Conservation (phyloP, 2,329 filamentous ascomycete genomes). For the Lecanicillium sp. region DNA sequence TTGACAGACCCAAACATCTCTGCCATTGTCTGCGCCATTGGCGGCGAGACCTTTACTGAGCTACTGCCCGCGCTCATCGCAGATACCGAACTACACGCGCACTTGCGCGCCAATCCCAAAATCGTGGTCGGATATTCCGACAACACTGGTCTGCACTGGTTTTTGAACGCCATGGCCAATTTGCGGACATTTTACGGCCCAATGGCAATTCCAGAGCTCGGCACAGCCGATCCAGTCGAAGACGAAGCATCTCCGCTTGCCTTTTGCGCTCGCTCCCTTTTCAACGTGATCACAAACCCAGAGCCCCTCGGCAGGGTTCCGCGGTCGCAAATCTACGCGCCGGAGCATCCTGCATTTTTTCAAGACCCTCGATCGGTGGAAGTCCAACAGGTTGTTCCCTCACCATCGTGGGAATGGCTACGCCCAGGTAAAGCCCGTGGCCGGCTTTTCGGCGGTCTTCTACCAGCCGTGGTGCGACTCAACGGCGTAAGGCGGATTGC, state of each 20-base stretch:
- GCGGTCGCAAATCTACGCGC: constrained; percentile 27
- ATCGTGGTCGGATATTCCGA: constrained; percentile 38
- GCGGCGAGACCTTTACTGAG: constrained; percentile 34
- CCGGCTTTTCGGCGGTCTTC: constrained; percentile 33
- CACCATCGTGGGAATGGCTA: constrained; percentile 31
- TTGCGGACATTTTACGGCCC: constrained; percentile 40
- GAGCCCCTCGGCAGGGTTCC: constrained; percentile 27
- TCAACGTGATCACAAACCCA: constrained; percentile 25
- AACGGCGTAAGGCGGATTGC: constrained; percentile 27
- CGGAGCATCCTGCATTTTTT: constrained; percentile 20
- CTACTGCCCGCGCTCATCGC: constrained; percentile 32
- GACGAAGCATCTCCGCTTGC: constrained; percentile 24
- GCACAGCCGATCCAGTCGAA: constrained; percentile 21
- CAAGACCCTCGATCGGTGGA: constrained; percentile 19
- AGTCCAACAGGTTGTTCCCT: constrained; percentile 24
- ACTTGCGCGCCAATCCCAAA: constrained; percentile 32
- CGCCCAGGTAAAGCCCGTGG: constrained; percentile 19
- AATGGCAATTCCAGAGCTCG: constrained; percentile 33
- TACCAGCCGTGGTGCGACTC: constrained; percentile 35
- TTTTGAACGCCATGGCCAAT: constrained; percentile 30
- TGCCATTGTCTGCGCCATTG: constrained; percentile 35
- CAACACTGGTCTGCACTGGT: constrained; percentile 38
- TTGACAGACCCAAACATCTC: constrained; percentile 30
- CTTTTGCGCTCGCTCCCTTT: constrained; percentile 27
- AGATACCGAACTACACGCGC: constrained; percentile 28